Conservation (phyloP, 495 filamentous ascomycete species). For the Cercophora samala region DNA sequence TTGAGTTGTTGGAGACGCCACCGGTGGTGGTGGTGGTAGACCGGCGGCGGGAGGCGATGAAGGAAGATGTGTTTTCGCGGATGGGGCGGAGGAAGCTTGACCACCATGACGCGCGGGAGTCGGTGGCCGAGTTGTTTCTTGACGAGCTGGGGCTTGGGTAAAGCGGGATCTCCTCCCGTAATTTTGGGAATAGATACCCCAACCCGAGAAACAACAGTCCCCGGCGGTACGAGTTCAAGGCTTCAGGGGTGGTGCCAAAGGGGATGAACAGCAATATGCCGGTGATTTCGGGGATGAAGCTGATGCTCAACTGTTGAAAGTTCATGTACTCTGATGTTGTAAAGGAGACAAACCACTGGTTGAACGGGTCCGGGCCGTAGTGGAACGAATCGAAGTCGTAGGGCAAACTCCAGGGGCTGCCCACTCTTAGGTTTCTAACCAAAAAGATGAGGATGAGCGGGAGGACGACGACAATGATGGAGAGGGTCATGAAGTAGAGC, state of each 20-base stretch:
- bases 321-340: slow-evolving; percentile 51
- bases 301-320: slow-evolving; percentile 54
- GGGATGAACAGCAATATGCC: slow-evolving; percentile 65
- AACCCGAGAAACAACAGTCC: slow-evolving; percentile 52
- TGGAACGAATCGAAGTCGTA: slow-evolving; percentile 37
- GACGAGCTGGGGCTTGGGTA: slow-evolving; percentile 7
- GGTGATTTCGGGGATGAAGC: slow-evolving; percentile 63
- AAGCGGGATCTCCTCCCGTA: slow-evolving; percentile 32
- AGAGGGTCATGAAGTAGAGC: slow-evolving; percentile 69
- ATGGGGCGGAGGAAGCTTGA: slow-evolving; percentile 11
- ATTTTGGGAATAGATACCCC: slow-evolving; percentile 45
- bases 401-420: slow-evolving; percentile 53
- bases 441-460: slow-evolving; percentile 63
- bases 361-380: slow-evolving; percentile 33
- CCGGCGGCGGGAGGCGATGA: neutral
- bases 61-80: neutral
- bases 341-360: slow-evolving; percentile 60
- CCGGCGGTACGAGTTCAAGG: slow-evolving; percentile 64
- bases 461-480: slow-evolving; percentile 62
- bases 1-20: slow-evolving; percentile 9
- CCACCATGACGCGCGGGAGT: slow-evolving; percentile 15
- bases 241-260: slow-evolving; percentile 80
- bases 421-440: slow-evolving; percentile 49
- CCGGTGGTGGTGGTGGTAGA: neutral
- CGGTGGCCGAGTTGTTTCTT: neutral